Conservation (phyloP, 306 rosid species). For the Vicia sativa region DNA sequence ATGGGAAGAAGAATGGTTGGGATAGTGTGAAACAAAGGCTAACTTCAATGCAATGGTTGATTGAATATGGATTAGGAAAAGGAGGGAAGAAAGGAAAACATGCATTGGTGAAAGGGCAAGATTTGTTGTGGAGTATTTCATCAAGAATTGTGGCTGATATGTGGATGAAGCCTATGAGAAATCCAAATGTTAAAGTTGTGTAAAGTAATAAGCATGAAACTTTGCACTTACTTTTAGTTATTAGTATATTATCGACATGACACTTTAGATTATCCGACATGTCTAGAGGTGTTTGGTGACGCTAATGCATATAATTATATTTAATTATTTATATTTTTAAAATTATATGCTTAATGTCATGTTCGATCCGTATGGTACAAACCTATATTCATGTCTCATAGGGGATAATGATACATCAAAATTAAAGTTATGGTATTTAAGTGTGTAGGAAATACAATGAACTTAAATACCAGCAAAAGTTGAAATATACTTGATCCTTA, state of each 20-base stretch:
- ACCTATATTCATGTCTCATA: not conserved
- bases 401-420: not conserved
- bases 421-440: not conserved
- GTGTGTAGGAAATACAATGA: too few relatives aligned
- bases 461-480: too few relatives aligned
- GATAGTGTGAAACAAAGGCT: constrained; percentile 73
- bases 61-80: constrained; percentile 75
- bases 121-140: constrained; percentile 84
- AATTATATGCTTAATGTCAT: not conserved
- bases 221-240: not conserved
- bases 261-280: not conserved
- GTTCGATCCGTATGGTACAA: not conserved
- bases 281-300: not conserved
- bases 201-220: constrained; percentile 28
- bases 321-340: not conserved
- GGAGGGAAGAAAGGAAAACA: constrained; percentile 66
- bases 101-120: constrained; percentile 51
- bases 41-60: constrained; percentile 91
- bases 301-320: not conserved
- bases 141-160: constrained; percentile 77
- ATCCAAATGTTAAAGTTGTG: constrained; percentile 71
- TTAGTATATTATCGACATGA: not conserved
- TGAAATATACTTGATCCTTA: too few relatives aligned
- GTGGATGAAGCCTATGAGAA: constrained; percentile 87
- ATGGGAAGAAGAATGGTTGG: constrained; percentile 58